Conservation (phyloP, 768 basidiomycete genomes). For the Suillus decipiens region DNA sequence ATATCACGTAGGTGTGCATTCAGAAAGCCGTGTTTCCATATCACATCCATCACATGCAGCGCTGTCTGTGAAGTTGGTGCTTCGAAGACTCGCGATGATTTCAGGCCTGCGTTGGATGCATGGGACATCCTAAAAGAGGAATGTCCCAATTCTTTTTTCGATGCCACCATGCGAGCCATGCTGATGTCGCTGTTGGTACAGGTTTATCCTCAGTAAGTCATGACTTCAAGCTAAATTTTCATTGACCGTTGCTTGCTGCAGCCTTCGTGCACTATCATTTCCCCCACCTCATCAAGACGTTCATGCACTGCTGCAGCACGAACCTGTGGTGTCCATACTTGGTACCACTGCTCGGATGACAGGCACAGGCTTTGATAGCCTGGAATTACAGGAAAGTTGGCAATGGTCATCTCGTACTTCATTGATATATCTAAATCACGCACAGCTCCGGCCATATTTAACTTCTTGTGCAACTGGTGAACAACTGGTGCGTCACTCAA, state of each 20-base stretch:
- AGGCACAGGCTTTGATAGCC: background rate
- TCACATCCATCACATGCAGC: background rate
- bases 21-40: background rate
- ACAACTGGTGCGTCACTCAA: background rate
- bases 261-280: background rate
- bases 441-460: background rate
- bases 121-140: background rate
- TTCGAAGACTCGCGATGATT: background rate
- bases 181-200: background rate
- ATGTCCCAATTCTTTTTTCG: background rate
- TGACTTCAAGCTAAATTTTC: background rate
- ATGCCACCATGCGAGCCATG: background rate
- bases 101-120: background rate
- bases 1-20: background rate
- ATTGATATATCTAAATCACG: background rate
- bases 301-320: background rate
- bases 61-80: background rate
- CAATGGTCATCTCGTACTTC: too few species aligned
- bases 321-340: background rate
- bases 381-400: background rate
- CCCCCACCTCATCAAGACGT: constrained; percentile 1
- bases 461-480: background rate
- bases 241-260: background rate
- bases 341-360: background rate
- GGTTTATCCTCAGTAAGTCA: background rate